Base-by-base conservation (phyloP, 108 stramenopile species). In the Nitzschia palea region DNA sequence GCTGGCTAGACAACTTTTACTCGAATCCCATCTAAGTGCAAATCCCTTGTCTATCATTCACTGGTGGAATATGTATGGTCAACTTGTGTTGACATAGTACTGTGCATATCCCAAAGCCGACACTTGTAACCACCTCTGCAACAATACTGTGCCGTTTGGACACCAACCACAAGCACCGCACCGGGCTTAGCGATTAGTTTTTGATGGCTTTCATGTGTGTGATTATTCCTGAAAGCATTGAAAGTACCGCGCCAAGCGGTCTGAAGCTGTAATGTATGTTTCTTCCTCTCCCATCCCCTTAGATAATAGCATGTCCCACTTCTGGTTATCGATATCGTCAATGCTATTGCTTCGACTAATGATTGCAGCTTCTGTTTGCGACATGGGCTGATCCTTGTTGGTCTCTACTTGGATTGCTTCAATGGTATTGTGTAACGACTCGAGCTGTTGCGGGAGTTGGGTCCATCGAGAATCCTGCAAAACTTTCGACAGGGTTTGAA, bases 301-400 rank as follows among this genome's bases (percentile, higher is more conserved):
- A 47, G 34, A 59, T 18, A 59, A 34, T 9, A 23, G 58, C 3
- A 5, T 17, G 12, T 34, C 22, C 33, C 33, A 27, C 3, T 63
- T 23, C 26, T 47, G 25, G n/a, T n/a, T n/a, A 3, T 34, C 44
- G 20, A 56, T 44, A 12, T 66, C 72, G 20, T 54, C 54, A 23
- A 29, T 23, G 47, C 28, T 37, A 33, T 73, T 73, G 48, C 31
- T 51, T 53, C 45, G 65, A 8, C 67, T 57, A 2, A 62, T 20
- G 31, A 75, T 75, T 9, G 74, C 74, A 27, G 40, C 43, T 68
- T 75, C 74, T 6, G 67, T 75, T 35, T 75, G 74, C 28, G 74
- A 75, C 74, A 68, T 42, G 33, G 48, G 37, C 0, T 54, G 66
- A 55, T 68, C 61, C 27, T 54, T 37, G 28, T 12, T 14, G 0